Conservation (phyloP, 2,329 filamentous ascomycete species). For the Diaporthe sp. region DNA sequence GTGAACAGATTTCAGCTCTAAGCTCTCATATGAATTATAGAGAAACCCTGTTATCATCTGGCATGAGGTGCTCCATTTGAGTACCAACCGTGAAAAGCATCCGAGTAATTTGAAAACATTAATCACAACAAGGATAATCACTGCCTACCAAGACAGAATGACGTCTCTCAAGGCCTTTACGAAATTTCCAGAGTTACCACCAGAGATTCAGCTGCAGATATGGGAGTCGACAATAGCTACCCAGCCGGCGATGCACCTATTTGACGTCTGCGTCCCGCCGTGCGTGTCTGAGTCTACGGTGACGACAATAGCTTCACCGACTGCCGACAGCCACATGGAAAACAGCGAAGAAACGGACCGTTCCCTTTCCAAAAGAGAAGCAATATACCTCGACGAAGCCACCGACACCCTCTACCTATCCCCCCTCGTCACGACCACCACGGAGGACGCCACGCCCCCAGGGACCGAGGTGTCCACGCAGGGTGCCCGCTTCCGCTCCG, state of each 20-base stretch:
- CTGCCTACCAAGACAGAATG: background rate
- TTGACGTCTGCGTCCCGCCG: slow-evolving; percentile 42
- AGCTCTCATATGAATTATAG: too few relatives aligned
- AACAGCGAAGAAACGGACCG: background rate
- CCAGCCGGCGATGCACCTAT: slow-evolving; percentile 44
- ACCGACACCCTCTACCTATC: slow-evolving; percentile 28
- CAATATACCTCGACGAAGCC: slow-evolving; percentile 14
- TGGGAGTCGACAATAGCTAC: slow-evolving; percentile 43
- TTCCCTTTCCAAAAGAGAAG: background rate
- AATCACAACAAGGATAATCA: background rate
- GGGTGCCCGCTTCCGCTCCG: slow-evolving; percentile 10
- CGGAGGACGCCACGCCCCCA: background rate
- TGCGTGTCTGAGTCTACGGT: background rate
- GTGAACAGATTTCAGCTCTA: background rate
- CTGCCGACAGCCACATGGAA: background rate
- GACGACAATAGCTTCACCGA: background rate
- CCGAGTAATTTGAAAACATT: background rate
- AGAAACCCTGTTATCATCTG: too few relatives aligned
- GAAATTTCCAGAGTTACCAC: slow-evolving; percentile 42
- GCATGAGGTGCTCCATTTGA: background rate
- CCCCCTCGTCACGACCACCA: slow-evolving; percentile 12
- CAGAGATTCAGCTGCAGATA: slow-evolving; percentile 45
- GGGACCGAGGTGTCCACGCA: background rate
- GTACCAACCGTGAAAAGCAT: background rate
- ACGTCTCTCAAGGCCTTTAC: slow-evolving; percentile 36